Base-by-base conservation (phyloP, 331 rosid genomes). In the Cydonia oblonga region DNA sequence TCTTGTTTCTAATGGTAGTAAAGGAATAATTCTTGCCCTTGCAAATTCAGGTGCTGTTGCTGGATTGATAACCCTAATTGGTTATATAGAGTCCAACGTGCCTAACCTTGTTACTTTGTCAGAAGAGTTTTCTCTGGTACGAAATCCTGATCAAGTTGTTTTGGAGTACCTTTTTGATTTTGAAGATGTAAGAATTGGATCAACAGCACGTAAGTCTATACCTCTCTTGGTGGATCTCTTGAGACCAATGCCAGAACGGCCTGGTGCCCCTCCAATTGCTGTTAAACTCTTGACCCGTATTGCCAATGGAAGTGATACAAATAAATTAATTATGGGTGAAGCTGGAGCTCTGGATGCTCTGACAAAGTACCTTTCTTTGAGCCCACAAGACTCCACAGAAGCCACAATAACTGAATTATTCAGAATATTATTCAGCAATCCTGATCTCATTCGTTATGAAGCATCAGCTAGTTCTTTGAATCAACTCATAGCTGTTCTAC, bases 331-430 rank as follows among this genome's bases (percentile, higher is more conserved):
- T 66, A 84, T 93, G 86, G 97, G 95, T 61, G 98, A 93, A 87
- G 96, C 96, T 74, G 97, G 98, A 68, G 96, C 87, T 84, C 78
- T 93, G 71, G 97, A 93, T 71, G 95, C 96, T 83, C 84, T 93
- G 89, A 89, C 89, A 63, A 93, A 88, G 75, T 93, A 93, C 85
- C 90, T 90, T 33, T 93, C 98, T 78, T 80, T 93, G 90, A 89
- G 98, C 84, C 98, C 98, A 77, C 98, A 93, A 81, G 97, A 89
- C 40, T 87, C 97, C 19, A 91, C 95, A 25, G 98, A 93, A 85
- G 88, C 95, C 15, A 76, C 82, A 63, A 91, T 91, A 81, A 76
- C 97, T 33, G 98, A 93, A 78, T 81, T 93, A 42, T 72, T 91
- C 68, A 85, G 96, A 84, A 91, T 91, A 74, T 81, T 93, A 72